Conservation (phyloP, 1,139 yeast genomes). For the Taphrina pruni region DNA sequence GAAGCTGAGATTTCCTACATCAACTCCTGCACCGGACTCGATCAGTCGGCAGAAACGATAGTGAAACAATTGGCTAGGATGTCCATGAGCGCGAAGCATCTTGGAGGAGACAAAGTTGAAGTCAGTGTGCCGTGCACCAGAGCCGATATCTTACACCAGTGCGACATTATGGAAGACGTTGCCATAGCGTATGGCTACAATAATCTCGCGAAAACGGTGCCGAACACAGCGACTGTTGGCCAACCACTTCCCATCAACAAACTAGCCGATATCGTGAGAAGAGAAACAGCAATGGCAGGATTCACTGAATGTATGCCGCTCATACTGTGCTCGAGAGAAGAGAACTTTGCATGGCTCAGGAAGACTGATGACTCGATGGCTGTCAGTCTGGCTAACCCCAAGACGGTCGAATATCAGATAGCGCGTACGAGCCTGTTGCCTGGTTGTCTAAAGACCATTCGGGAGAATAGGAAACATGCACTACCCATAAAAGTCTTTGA, state of each 20-base stretch:
- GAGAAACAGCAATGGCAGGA: conserved; percentile 92
- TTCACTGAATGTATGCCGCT: conserved; percentile 96
- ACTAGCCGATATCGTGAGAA: conserved; percentile 85
- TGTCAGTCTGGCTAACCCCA: conserved; percentile 92
- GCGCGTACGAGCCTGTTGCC: conserved; percentile 94
- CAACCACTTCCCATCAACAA: conserved; percentile 89
- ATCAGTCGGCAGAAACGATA: conserved; percentile 71
- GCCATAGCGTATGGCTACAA: conserved; percentile 96
- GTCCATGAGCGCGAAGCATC: conserved; percentile 73
- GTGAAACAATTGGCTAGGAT: conserved; percentile 72
- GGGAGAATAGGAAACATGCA: conserved; percentile 94
- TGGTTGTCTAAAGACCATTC: conserved; percentile 91
- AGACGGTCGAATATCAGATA: conserved; percentile 95
- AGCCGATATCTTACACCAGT: conserved; percentile 93
- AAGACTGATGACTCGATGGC: conserved; percentile 72
- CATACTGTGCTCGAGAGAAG: conserved; percentile 94
- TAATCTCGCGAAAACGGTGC: conserved; percentile 74
- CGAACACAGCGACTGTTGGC: conserved; percentile 80
- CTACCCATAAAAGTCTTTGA: conserved; percentile 95
- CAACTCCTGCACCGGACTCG: conserved; percentile 87
- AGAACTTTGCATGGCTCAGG: conserved; percentile 86
- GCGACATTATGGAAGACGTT: conserved; percentile 99
- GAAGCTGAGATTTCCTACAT: conserved; percentile 82
- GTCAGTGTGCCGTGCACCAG: conserved; percentile 90
- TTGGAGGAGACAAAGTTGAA: conserved; percentile 61